Evolutionary conservation across 2,329 filamentous ascomycete genomes (phyloP), one percentile per base, ranked within the genome.

Genomic region (Aspergillus oerlinghausenensis): DNA sequence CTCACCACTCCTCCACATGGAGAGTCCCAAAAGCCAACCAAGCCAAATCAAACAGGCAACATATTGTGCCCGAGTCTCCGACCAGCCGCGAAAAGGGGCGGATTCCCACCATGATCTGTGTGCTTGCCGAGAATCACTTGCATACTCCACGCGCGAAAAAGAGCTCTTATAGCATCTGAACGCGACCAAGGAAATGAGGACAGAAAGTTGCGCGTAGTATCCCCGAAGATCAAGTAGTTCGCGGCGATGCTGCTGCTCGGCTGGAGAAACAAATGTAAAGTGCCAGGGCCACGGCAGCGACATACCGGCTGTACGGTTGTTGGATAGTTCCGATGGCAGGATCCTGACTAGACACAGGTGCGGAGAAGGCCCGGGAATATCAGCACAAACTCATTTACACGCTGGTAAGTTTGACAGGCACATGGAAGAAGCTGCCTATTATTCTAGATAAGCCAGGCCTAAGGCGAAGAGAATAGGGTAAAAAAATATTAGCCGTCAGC

Each of bases 151-250:
- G 32, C 49, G 45, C n/a, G 53, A 50, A 21, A 38, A 54, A 51
- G 54, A 62, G 42, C 50, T 55, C 35, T 66, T 63, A 56, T 70
- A 73, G 7, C 69, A 26, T n/a, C 66, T 76, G 2, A 77, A 57
- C 3, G 75, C 61, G 14, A 83, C 63, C 26, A 77, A 65, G 14
- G 80, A 70, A 3, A 79, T 60, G 8, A 85, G 57, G 4, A 80
- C 74, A 1, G 83, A 84, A 59, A 77, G 70, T 67, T 86, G 83
- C 17, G 83, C 84, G 40, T 82, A 70, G n/a, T 75, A 69, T 7
- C 81, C 83, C 53, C 84, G 82, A 51, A 72, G 71, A 63, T 84
- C 79, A n/a, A 87, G 77, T 25, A 80, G 66, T 25, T 77, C 71
- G 35, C 83, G 76, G 38, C 84, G 77, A 26, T 76, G 74, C 49